Evolutionary conservation across 2,329 filamentous ascomycete species (phyloP), one percentile per base, ranked within the genome.

Genomic region (Trichoderma arundinaceum): DNA sequence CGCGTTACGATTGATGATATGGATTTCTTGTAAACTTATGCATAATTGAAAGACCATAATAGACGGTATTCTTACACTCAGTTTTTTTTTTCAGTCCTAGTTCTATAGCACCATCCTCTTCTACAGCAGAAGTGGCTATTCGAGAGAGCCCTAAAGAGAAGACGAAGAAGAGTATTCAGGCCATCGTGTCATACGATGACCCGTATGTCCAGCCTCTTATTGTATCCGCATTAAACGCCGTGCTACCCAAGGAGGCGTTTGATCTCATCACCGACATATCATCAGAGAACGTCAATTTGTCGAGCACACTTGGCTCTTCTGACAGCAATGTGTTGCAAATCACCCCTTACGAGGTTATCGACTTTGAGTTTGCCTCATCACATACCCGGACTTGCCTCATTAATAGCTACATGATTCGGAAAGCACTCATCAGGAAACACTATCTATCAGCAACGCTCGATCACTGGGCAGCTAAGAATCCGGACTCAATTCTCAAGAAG

Each of bases 341-440:
- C 74, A 86, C 88, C 2, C 86, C 91, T 39, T 99, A 99, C 78
- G 95, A 99, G 77, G 83, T 86, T 48, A 86, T 98, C 66, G 91
- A 96, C 74, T 98, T 97, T 76, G 88, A 91, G 63, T 87, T 90
- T 72, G 85, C 91, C 17, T 82, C 90, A 65, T 76, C 81, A 1
- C 82, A 92, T 70, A 79, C 90, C 0, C 75, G 78, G 0, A 87
- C 86, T 0, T 87, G 85, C 10, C 82, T 97, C 1, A 84, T 92
- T 71, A 98, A 97, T 78, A 92, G 92, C 74, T 98, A 97, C 78
- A 86, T 97, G 74, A 96, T 98, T 75, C 91, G 95, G 73, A 98
- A 98, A 81, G 95, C 95, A 0, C 83, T 99, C 19, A 98, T 98
- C 72, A 88, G 95, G 66, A 99, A 99, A 78, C 95, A 99, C 77